Conservation (phyloP, 352 stramenopile species). For the Phytophthora kernoviae region DNA sequence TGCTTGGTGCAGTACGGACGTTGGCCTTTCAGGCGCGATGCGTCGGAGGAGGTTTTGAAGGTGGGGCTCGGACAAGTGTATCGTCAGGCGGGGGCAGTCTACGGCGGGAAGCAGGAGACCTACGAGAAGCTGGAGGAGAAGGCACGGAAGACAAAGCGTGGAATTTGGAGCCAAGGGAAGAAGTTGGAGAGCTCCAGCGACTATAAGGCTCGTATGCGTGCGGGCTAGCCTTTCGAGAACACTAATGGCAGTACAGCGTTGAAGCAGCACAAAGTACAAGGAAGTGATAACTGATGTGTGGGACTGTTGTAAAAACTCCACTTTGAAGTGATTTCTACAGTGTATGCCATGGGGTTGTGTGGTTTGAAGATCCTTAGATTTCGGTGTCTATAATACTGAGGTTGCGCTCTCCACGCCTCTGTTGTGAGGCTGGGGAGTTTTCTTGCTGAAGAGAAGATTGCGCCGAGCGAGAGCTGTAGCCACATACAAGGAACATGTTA, state of each 20-base stretch:
- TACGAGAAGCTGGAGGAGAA: conserved; percentile 74
- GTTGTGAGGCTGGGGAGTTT: background rate
- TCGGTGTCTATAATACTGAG: conserved; percentile 29
- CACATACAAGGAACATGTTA: conserved; percentile 1
- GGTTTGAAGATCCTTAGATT: background rate
- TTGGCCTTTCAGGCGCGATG: conserved; percentile 83
- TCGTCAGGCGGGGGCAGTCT: conserved; percentile 78
- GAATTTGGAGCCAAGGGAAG: conserved; percentile 80
- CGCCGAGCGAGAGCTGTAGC: conserved; percentile 25
- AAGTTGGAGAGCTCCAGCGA: conserved; percentile 75
- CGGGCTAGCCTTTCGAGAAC: conserved; percentile 28
- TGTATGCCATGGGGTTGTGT: background rate
- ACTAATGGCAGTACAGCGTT: too few species aligned
- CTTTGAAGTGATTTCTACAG: background rate
- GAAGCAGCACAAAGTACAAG: background rate
- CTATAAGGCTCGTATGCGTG: conserved; percentile 78
- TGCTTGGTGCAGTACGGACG: conserved; percentile 82
- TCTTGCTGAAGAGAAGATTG: conserved; percentile 23
- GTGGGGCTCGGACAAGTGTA: conserved; percentile 75
- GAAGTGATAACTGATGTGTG: background rate
- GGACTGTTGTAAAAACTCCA: background rate
- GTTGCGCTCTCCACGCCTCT: conserved; percentile 12
- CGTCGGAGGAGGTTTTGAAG: conserved; percentile 84
- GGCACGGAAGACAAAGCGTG: conserved; percentile 63
- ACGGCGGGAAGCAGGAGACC: conserved; percentile 69